Evolutionary conservation across 345 rosid genomes (phyloP), one percentile per base, ranked within the genome.

Genomic region (Dipteronia sinensis): DNA sequence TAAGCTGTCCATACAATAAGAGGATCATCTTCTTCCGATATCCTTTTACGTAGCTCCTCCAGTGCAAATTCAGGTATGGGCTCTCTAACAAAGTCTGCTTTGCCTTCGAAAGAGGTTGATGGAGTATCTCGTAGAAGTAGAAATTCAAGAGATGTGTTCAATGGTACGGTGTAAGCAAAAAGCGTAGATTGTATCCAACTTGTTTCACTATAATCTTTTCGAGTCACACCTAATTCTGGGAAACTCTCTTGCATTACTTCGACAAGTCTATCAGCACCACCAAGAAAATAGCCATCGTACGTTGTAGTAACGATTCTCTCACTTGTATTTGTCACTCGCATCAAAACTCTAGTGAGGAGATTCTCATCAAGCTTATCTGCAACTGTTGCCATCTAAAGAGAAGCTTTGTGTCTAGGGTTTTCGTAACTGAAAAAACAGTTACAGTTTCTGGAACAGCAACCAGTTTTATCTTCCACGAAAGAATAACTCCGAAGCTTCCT

Each of bases 1-100:
- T 86, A 90, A 4, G 97, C 91, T 10, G 76, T 90, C 92, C 88
- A 90, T 71, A 88, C 86, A 90, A 86, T 83, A 74, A 87, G 19
- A 0, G 94, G 89, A 7, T 19, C n/a, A 3, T 88, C 97, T 51
- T 90, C 97, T 69, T 87, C 47, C 2, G 85, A 7, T 6, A 90
- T 16, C 69, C 87, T 88, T 69, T 76, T 67, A 84, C 89, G 89
- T 1, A 91, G 71, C 67, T 87, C 88, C 46, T 87, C 83, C 1
- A 89, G 82, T n/a, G 68, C 91, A 0, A 72, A 34, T 40, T 76
- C 79, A 0, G 90, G 81, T 15, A 90, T 81, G 0, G 90, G 85
- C 1, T 71, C 74, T 38, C 29, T 84, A 59, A 89, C 91, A 23
- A 83, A 87, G 29, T 90, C 94, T 1, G 91, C 84, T 69, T 90